phyloP scores from a whole-genome alignment of 2,329 filamentous ascomycete species.

The Zopfia rhizophila region DNA sequence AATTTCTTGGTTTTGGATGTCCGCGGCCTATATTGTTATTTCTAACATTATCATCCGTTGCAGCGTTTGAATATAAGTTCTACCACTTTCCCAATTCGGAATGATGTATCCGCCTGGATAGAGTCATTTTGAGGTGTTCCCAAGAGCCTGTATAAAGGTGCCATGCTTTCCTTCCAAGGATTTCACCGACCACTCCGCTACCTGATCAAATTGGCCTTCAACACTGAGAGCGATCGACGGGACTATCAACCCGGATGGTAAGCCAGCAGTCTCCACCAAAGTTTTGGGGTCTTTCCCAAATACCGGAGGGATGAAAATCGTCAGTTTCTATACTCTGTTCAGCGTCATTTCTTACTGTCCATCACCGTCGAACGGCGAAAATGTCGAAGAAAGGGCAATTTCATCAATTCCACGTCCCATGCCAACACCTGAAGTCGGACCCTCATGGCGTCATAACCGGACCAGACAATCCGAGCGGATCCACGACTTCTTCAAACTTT shows the following conservation, averaged over 20 bases:
- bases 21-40: conserved; percentile 12
- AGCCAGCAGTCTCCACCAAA: conserved; percentile 1
- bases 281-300: neutral
- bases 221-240: conserved; percentile 9
- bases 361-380: conserved; percentile 10
- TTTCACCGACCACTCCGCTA: conserved; percentile 2
- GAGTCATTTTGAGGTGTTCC: conserved; percentile 7
- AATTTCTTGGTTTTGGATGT: conserved; percentile 9
- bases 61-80: conserved; percentile 6
- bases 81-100: conserved; percentile 13
- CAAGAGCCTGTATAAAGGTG: conserved; percentile 1
- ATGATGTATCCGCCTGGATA: conserved; percentile 10
- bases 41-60: conserved; percentile 15
- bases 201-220: conserved; percentile 6
- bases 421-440: conserved; percentile 17
- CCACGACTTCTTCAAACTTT: conserved; percentile 42
- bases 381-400: conserved; percentile 15
- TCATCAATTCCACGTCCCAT: conserved; percentile 35
- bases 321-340: conserved; percentile 3
- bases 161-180: conserved; percentile 5
- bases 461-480: conserved; percentile 36
- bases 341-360: conserved; percentile 14
- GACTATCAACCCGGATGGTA: conserved; percentile 12
- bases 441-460: conserved; percentile 24
- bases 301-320: conserved; percentile 24